phyloP scores from a whole-genome alignment of 306 rosid species.

The Ormosia emarginata region DNA sequence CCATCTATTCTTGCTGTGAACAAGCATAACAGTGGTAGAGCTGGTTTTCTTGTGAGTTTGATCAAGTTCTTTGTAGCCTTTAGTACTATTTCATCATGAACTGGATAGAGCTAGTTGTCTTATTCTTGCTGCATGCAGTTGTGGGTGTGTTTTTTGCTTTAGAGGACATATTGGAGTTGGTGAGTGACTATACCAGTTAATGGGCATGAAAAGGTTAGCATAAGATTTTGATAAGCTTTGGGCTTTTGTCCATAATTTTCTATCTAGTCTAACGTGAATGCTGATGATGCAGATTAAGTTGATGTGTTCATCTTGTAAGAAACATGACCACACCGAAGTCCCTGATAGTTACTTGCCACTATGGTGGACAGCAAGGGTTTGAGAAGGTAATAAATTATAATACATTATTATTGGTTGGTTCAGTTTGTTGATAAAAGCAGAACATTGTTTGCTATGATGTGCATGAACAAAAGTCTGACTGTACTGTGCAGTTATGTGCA shows the following conservation, averaged over 20 bases:
- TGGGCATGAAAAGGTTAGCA: constrained; percentile 41
- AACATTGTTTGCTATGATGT: neutral
- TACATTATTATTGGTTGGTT: neutral
- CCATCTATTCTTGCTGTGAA: constrained; percentile 53
- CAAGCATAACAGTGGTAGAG: constrained; percentile 41
- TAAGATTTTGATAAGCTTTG: neutral
- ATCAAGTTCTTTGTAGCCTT: neutral
- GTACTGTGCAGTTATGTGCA: neutral
- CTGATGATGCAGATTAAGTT: constrained; percentile 49
- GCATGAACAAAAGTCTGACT: neutral
- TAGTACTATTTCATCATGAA: neutral
- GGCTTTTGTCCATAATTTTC: neutral
- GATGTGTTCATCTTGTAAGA: constrained; percentile 54
- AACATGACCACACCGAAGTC: constrained; percentile 33
- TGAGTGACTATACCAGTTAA: constrained; percentile 46
- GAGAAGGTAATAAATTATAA: constrained; percentile 46
- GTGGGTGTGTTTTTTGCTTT: constrained; percentile 1
- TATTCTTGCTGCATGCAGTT: neutral
- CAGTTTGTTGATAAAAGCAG: neutral
- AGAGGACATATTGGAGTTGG: constrained; percentile 49
- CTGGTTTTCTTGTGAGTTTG: neutral
- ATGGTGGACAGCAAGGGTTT: constrained; percentile 47
- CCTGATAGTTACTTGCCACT: neutral
- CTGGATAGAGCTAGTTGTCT: constrained; percentile 3
- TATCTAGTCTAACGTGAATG: constrained; percentile 10